Base-by-base conservation (phyloP, 176 grass and related monocot species). In the Aechmea fasciata region DNA sequence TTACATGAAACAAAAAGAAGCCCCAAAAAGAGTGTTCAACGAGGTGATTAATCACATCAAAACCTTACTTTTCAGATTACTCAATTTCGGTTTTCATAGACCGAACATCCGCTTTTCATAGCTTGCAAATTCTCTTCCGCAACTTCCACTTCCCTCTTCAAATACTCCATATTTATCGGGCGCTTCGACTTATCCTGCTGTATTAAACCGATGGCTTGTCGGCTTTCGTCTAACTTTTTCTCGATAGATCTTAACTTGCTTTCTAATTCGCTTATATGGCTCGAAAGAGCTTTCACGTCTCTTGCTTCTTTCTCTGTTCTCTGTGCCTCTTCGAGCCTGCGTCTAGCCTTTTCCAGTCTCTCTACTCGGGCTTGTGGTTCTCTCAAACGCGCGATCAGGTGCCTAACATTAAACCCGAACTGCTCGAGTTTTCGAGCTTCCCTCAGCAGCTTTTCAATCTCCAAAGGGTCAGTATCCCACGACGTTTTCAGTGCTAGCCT, bases 311-410 rank as follows among this genome's bases (percentile, higher is more conserved):
- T 55, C 51, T 85, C 83, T 73, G 72, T 83, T 19, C 70, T 63
- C 48, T 55, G 65, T 68, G 76, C 87, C 73, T 80, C 73, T 67
- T 90, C 76, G 63, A 85, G 87, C 72, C 59, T 85, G 67, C 47
- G 41, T 48, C 48, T 77, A 52, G 76, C 81, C 62, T 79, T 69
- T 53, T 85, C 65, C 47, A 90, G 73, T 74, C 62, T 80, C 66
- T 23, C 73, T 62, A 83, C 33, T 79, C 65, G 73, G 47, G n/a
- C 75, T 15, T 77, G 79, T 47, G 83, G 87, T 61, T 83, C 87
- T 70, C 80, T 85, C 73, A 90, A 65, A 65, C 87, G 83, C 8
- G 87, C 87, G 65, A 85, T 68, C 24, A 85, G 50, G 75, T 90
- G 83, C 19, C 80, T 83, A 26, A 90, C 77, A 59, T 77, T 83